Conservation (phyloP, 2,329 filamentous ascomycete genomes). For the Dactylellina haptotyla region DNA sequence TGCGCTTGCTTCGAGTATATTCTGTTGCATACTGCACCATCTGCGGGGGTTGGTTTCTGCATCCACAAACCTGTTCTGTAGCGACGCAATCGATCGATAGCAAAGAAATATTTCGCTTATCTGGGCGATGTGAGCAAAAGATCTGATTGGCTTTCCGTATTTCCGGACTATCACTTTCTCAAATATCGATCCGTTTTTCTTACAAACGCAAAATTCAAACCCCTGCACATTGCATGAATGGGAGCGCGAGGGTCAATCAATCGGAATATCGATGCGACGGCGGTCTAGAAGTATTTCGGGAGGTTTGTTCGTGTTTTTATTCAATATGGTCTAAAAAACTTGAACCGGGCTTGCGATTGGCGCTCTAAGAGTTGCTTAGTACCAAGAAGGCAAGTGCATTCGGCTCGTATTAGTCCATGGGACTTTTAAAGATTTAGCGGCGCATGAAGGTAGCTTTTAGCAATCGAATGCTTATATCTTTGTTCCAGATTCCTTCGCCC, state of each 20-base stretch:
- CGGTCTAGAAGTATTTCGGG: neutral
- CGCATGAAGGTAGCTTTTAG: slow-evolving; percentile 1
- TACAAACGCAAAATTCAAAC: neutral
- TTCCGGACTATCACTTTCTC: neutral
- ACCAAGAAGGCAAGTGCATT: slow-evolving; percentile 24
- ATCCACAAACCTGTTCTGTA: neutral
- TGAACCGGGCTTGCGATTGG: neutral
- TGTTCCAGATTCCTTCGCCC: neutral
- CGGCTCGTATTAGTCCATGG: neutral
- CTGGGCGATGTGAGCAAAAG: neutral
- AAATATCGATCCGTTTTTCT: neutral
- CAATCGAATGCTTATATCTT: slow-evolving; percentile 1
- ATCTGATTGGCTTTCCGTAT: slow-evolving; percentile 20
- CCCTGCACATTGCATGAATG: slow-evolving; percentile 20
- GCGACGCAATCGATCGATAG: slow-evolving; percentile 5
- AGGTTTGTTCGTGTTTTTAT: neutral
- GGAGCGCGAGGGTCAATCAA: neutral
- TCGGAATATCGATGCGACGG: neutral
- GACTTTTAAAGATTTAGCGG: neutral
- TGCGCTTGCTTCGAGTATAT: too few relatives aligned
- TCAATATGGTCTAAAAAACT: neutral
- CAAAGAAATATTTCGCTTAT: slow-evolving; percentile 31
- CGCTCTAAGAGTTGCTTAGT: neutral
- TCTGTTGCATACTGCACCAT: too few relatives aligned
- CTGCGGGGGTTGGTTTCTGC: too few relatives aligned